Evolutionary conservation across 768 basidiomycete genomes (phyloP).

Genomic region (Mycena filopes): DNA sequence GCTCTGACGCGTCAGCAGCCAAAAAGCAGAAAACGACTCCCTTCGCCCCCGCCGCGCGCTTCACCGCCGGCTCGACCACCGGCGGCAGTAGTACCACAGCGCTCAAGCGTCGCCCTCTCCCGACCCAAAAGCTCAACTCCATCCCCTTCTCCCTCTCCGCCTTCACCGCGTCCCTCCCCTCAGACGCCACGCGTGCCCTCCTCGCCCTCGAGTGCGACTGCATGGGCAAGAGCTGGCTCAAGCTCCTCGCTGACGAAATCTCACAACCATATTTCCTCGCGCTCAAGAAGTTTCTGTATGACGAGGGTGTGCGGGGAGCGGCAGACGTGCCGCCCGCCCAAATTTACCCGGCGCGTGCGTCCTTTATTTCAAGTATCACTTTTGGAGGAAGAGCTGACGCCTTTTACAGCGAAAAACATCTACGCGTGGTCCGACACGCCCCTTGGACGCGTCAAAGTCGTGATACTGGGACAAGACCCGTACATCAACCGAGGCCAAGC

Average conservation of each 20-base stretch:
- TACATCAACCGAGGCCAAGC: constrained; percentile 86
- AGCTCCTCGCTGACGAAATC: constrained; percentile 78
- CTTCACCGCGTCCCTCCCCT: constrained; percentile 61
- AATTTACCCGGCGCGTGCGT: constrained; percentile 85
- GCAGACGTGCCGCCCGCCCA: constrained; percentile 56
- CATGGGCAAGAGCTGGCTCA: constrained; percentile 73
- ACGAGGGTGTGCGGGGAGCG: constrained; percentile 67
- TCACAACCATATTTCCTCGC: constrained; percentile 80
- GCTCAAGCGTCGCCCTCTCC: neutral
- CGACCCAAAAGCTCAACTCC: constrained; percentile 58
- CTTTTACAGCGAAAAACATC: constrained; percentile 71
- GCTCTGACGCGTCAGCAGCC: constrained; percentile 42
- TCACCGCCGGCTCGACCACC: constrained; percentile 17
- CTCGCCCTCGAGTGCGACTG: constrained; percentile 76
- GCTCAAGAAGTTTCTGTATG: constrained; percentile 76
- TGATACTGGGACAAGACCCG: constrained; percentile 92
- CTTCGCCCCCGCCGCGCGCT: constrained; percentile 8
- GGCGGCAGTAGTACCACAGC: neutral
- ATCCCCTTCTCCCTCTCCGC: constrained; percentile 74
- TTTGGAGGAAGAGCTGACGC: too few species aligned
- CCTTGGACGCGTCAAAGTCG: constrained; percentile 84
- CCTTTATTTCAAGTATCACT: constrained; percentile 14
- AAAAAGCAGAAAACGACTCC: constrained; percentile 59
- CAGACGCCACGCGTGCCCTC: constrained; percentile 64
- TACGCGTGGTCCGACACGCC: constrained; percentile 95